These are phyloP conservation scores for Trichophyton verrucosum DNA, from an alignment of 2,329 filamentous ascomycete species.

Conservation along the genomic window DNA sequence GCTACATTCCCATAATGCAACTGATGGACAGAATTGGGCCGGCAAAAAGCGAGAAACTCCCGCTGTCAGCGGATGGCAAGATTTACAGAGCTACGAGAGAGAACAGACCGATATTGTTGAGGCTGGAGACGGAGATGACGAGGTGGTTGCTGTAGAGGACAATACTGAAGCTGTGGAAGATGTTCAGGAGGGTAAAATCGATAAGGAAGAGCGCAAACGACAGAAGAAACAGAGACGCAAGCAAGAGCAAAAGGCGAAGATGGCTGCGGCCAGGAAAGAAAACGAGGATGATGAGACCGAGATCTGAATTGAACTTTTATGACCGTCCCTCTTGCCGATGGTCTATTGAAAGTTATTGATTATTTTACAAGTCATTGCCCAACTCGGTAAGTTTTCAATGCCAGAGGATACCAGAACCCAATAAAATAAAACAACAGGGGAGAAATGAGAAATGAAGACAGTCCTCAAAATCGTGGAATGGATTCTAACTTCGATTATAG, in stretches of 20 bases:
- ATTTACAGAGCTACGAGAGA: slow-evolving; percentile 22
- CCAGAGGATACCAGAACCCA: not conserved
- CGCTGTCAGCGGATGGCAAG: slow-evolving; percentile 16
- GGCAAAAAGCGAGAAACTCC: slow-evolving; percentile 16
- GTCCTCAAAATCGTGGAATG: not conserved
- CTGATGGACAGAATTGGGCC: slow-evolving; percentile 20
- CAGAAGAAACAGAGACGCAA: slow-evolving; percentile 44
- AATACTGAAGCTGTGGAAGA: slow-evolving; percentile 30
- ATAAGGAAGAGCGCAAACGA: slow-evolving; percentile 43
- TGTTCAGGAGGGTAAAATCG: slow-evolving; percentile 23
- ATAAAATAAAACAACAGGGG: too few species aligned
- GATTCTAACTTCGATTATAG: slow-evolving; percentile 38
- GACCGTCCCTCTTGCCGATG: not conserved
- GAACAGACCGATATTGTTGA: slow-evolving; percentile 23
- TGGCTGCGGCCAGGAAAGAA: slow-evolving; percentile 15
- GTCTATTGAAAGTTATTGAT: not conserved
- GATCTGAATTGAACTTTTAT: not conserved
- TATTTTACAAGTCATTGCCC: not conserved
- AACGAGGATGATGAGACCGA: slow-evolving; percentile 1
- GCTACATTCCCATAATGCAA: slow-evolving; percentile 5
- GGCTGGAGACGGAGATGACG: slow-evolving; percentile 11
- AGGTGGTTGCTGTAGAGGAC: slow-evolving; percentile 26
- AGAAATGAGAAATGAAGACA: not conserved
- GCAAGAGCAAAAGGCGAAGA: slow-evolving; percentile 32
- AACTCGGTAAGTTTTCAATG: not conserved